A percentile compares a stretch with the other conserved stretches of the same genome.
Evolutionary conservation across 495 filamentous ascomycete genomes (phyloP).

Genomic region (Hypoxylon trugodes): DNA sequence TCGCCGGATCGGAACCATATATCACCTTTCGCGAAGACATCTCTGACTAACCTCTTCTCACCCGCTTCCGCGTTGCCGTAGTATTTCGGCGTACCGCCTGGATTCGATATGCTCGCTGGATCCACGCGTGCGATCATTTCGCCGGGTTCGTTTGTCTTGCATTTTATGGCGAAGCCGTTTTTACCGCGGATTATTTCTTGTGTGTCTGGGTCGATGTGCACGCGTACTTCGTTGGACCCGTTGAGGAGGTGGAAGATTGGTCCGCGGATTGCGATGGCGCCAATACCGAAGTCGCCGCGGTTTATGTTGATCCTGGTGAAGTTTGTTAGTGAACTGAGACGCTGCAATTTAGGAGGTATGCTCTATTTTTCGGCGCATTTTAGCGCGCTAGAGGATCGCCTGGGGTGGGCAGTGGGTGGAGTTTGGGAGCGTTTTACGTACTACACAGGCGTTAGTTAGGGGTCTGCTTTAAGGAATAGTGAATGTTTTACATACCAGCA

Average conservation of each 20-base stretch:
- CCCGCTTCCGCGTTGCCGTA: slow-evolving; percentile 71
- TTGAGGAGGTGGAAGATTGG: slow-evolving; percentile 59
- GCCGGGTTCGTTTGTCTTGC: slow-evolving; percentile 68
- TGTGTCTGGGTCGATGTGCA: slow-evolving; percentile 71
- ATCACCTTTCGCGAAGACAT: slow-evolving; percentile 79
- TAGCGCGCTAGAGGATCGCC: too few relatives aligned
- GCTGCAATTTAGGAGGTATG: too few relatives aligned
- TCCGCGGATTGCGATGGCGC: slow-evolving; percentile 74
- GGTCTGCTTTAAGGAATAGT: not conserved
- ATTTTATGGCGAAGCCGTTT: slow-evolving; percentile 69
- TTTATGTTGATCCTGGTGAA: slow-evolving; percentile 61
- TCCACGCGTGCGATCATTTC: slow-evolving; percentile 76
- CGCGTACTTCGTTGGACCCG: slow-evolving; percentile 65
- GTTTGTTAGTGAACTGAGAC: not conserved
- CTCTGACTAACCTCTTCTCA: slow-evolving; percentile 67
- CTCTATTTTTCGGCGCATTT: too few relatives aligned
- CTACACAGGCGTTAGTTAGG: too few relatives aligned
- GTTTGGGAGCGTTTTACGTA: too few relatives aligned
- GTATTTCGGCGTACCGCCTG: slow-evolving; percentile 69
- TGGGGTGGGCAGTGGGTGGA: too few relatives aligned
- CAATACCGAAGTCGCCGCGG: slow-evolving; percentile 64
- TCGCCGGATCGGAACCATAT: slow-evolving; percentile 81
- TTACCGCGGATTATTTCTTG: slow-evolving; percentile 68
- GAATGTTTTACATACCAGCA: not conserved
- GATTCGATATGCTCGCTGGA: slow-evolving; percentile 45